These are phyloP conservation scores for Chaetomium strumarium DNA, from an alignment of 2,329 filamentous ascomycete species.

Conservation along the genomic window DNA sequence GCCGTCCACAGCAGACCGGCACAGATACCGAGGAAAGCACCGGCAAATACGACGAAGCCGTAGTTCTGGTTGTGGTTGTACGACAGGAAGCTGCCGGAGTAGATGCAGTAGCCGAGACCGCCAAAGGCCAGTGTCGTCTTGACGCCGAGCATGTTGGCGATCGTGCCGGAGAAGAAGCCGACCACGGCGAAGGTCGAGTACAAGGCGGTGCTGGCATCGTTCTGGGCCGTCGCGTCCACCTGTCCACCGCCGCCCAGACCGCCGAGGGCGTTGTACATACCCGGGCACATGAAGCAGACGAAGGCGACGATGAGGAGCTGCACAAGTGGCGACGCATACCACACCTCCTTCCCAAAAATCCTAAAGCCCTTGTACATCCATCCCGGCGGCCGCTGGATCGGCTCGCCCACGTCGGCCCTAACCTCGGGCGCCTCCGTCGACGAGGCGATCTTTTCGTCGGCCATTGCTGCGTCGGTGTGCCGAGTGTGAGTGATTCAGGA, in stretches of 20 bases:
- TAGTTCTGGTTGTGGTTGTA: conserved; percentile 63
- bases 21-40: conserved; percentile 69
- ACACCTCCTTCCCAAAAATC: conserved; percentile 50
- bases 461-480: conserved; percentile 11
- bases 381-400: conserved; percentile 38
- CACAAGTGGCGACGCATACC: conserved; percentile 67
- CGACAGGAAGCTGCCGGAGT: conserved; percentile 63
- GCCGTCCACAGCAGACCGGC: conserved; percentile 78
- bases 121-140: conserved; percentile 63
- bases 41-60: conserved; percentile 71
- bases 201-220: conserved; percentile 62
- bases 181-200: conserved; percentile 66
- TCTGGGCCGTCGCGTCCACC: conserved; percentile 46
- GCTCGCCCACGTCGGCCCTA: not conserved
- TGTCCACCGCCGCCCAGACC: conserved; percentile 58
- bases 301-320: conserved; percentile 67
- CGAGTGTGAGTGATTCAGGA: not conserved
- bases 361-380: conserved; percentile 65
- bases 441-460: conserved; percentile 16
- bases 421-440: conserved; percentile 7
- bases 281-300: conserved; percentile 62
- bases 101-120: conserved; percentile 71
- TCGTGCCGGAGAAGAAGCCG: conserved; percentile 67
- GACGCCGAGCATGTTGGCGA: conserved; percentile 71
- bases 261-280: conserved; percentile 61